Conservation (phyloP, 2,329 filamentous ascomycete genomes). For the Alternaria arborescens region DNA sequence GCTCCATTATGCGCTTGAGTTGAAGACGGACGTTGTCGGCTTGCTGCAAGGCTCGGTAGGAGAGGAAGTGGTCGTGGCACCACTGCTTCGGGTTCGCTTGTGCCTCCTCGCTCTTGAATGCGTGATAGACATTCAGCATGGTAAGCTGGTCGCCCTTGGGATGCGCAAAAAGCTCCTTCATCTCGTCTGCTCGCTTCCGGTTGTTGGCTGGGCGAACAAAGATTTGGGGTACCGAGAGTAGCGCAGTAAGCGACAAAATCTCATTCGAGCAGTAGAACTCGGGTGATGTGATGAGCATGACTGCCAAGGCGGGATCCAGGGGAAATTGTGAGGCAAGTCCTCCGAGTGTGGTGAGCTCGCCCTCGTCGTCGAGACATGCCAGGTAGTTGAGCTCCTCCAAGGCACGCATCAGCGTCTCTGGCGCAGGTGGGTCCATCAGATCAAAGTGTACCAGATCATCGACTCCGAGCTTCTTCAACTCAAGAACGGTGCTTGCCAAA, state of each 20-base stretch:
- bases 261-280: slow-evolving; percentile 99
- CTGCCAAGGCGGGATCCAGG: slow-evolving; percentile 89
- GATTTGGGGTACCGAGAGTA: slow-evolving; percentile 93
- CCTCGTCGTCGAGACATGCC: slow-evolving; percentile 94
- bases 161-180: slow-evolving; percentile 94
- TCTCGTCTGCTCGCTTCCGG: slow-evolving; percentile 92
- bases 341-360: slow-evolving; percentile 86
- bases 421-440: slow-evolving; percentile 96
- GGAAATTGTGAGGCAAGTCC: slow-evolving; percentile 93
- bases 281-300: slow-evolving; percentile 97
- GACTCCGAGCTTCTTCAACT: slow-evolving; percentile 96
- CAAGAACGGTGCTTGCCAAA: slow-evolving; percentile 90
- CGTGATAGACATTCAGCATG: slow-evolving; percentile 96
- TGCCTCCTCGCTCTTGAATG: slow-evolving; percentile 81
- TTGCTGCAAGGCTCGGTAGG: slow-evolving; percentile 84
- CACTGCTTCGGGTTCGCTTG: slow-evolving; percentile 82
- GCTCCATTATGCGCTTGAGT: slow-evolving; percentile 96
- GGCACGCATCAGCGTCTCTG: slow-evolving; percentile 97
- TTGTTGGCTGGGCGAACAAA: slow-evolving; percentile 87
- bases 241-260: slow-evolving; percentile 91
- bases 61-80: slow-evolving; percentile 97
- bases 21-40: slow-evolving; percentile 94
- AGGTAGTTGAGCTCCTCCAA: slow-evolving; percentile 98
- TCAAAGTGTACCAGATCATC: slow-evolving; percentile 98
- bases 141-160: slow-evolving; percentile 94